phyloP scores from a whole-genome alignment of 2,329 filamentous ascomycete genomes.

The Stenocarpella maydis region DNA sequence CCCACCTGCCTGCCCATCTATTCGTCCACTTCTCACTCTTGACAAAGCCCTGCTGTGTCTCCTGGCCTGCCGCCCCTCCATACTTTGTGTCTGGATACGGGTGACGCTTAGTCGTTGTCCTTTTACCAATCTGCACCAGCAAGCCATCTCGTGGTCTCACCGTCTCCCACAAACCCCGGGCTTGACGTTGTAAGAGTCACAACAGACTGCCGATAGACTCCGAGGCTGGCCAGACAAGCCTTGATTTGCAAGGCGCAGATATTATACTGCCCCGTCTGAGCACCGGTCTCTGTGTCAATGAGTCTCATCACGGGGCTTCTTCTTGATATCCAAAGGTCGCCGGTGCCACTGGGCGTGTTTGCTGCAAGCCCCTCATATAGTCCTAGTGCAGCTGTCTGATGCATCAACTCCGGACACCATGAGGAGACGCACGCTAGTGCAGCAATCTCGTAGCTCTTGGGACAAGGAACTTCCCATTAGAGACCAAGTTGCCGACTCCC shows the following conservation, averaged over 20 bases:
- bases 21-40: neutral
- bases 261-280: neutral
- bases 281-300: slow-evolving; percentile 2
- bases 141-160: neutral
- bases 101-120: neutral
- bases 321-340: slow-evolving; percentile 1
- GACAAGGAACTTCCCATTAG: neutral
- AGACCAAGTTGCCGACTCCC: slow-evolving; percentile 1
- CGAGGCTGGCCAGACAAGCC: neutral
- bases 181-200: slow-evolving; percentile 21
- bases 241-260: slow-evolving; percentile 9
- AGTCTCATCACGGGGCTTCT: slow-evolving; percentile 17
- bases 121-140: slow-evolving; percentile 9
- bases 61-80: slow-evolving; percentile 19
- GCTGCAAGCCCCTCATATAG: neutral
- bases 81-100: neutral
- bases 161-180: neutral
- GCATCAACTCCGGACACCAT: neutral
- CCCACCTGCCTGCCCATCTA: neutral
- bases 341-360: neutral
- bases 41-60: slow-evolving; percentile 16
- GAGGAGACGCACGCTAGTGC: slow-evolving; percentile 13
- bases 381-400: slow-evolving; percentile 6
- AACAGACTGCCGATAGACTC: slow-evolving; percentile 6
- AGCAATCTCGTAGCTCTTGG: slow-evolving; percentile 20